Evolutionary conservation across 345 rosid genomes (phyloP).

Genomic region (Cardamine resedifolia): DNA sequence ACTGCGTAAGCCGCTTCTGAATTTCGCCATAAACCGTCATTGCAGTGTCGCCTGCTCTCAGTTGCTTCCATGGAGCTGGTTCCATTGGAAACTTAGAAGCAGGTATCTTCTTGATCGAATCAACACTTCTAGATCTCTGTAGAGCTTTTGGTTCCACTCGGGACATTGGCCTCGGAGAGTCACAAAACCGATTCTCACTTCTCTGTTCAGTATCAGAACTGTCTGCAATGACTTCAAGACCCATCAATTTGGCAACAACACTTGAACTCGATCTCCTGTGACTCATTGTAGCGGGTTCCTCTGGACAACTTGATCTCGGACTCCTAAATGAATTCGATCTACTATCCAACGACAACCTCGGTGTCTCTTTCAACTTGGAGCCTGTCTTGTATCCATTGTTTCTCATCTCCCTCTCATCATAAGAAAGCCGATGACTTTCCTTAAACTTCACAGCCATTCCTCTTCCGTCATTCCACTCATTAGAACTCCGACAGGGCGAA

Average conservation of each 20-base stretch:
- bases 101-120: slow-evolving; percentile 47
- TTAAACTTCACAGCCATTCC: slow-evolving; percentile 31
- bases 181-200: slow-evolving; percentile 40
- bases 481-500: slow-evolving; percentile 42
- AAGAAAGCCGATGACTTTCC: slow-evolving; percentile 76
- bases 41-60: slow-evolving; percentile 34
- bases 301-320: slow-evolving; percentile 42
- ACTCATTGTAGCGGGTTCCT: slow-evolving; percentile 43
- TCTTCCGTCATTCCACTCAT: slow-evolving; percentile 41
- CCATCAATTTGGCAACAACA: slow-evolving; percentile 89
- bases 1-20: slow-evolving; percentile 72
- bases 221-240: slow-evolving; percentile 63
- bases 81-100: slow-evolving; percentile 59
- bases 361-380: slow-evolving; percentile 68
- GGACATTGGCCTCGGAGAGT: slow-evolving; percentile 49
- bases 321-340: slow-evolving; percentile 52
- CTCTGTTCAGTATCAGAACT: slow-evolving; percentile 34
- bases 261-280: slow-evolving; percentile 48
- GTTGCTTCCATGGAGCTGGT: slow-evolving; percentile 77
- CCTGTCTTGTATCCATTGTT: slow-evolving; percentile 48
- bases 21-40: slow-evolving; percentile 70
- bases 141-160: slow-evolving; percentile 45
- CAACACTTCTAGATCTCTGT: slow-evolving; percentile 43
- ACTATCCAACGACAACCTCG: slow-evolving; percentile 87
- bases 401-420: slow-evolving; percentile 69